Evolutionary conservation across 164 flowering plant species (phyloP), one percentile per base, ranked within the genome.

Genomic region (Magnolia sinica): DNA sequence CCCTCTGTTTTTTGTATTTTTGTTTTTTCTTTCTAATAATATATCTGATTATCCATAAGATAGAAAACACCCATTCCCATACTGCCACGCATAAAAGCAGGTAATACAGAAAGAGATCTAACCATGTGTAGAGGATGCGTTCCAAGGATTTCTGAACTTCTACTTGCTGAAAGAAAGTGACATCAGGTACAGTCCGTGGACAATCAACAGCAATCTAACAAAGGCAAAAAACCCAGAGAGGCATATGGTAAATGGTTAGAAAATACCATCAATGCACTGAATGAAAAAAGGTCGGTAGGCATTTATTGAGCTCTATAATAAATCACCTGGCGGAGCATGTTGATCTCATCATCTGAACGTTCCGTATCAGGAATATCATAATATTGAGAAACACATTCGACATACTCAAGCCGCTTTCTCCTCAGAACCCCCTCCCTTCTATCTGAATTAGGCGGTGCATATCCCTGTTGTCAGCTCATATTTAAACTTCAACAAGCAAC

Each of bases 371-470:
- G 93, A 85, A 96, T 91, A 78, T 94, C 99, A 88, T 92, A 94
- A 85, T 84, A 91, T 79, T 92, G 98, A 66, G 92, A 81, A 78
- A 92, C 98, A 86, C 89, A 88, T 22, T 96, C 99, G 49, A 91
- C 89, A 84, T 94, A 96, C 82, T 96, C 99, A 76, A 88, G 81
- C 50, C 97, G 94, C 83, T 94, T 96, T 81, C 99, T 92, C 80
- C 86, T 88, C 81, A 96, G 77, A 81, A 94, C 94, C 64, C 88
- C 94, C 84, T 91, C 98, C 96, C 97, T 91, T 94, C 98, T 91
- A 90, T 96, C 99, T 91, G 97, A 94, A 94, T 91, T 94, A 91
- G 98, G 90, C 86, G 99, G 92, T 94, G 97, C 98, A 94, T 94
- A 96, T 86, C 98, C 99, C 99, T 96, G 98, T 91, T 81, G 96